Evolutionary conservation across 805 yeast species (phyloP).

Genomic region (Candida pseudoglaebosa): DNA sequence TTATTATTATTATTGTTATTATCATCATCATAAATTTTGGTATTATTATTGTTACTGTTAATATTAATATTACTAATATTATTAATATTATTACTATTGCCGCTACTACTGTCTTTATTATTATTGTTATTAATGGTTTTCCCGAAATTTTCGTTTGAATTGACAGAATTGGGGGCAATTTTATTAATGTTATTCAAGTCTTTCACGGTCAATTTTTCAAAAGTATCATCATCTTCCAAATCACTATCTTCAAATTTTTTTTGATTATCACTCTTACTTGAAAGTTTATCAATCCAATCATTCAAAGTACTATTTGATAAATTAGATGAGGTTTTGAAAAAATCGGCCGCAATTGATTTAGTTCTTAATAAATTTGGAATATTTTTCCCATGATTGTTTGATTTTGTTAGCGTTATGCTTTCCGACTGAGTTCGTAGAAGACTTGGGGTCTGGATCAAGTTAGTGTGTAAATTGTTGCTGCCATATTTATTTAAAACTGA

Average conservation of each 20-base stretch:
- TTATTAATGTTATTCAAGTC: too few species aligned
- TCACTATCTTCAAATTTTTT: constrained; percentile 2
- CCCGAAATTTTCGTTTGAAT: too few species aligned
- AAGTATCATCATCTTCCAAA: constrained; percentile 1
- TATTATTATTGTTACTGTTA: too few species aligned
- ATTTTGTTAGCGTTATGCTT: neutral
- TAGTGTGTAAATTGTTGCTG: constrained; percentile 24
- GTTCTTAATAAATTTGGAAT: constrained; percentile 37
- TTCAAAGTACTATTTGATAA: constrained; percentile 12
- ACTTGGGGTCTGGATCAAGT: constrained; percentile 29
- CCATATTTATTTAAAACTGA: constrained; percentile 43
- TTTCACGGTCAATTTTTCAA: neutral
- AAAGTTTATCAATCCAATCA: constrained; percentile 30
- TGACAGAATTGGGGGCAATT: too few species aligned
- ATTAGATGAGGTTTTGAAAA: constrained; percentile 3
- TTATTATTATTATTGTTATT: too few species aligned
- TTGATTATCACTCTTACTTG: constrained; percentile 7
- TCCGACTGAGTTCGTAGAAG: constrained; percentile 34
- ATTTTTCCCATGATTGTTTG: constrained; percentile 11
- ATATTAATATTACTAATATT: too few species aligned
- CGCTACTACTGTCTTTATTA: too few species aligned
- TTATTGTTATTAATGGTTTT: too few species aligned
- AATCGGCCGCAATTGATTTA: constrained; percentile 29
- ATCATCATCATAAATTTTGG: too few species aligned
- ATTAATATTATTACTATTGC: too few species aligned